Percentiles rank a stretch among this genome's conserved stretches.
Conservation (phyloP, 108 stramenopile genomes). For the Cylindrotheca closterium region DNA sequence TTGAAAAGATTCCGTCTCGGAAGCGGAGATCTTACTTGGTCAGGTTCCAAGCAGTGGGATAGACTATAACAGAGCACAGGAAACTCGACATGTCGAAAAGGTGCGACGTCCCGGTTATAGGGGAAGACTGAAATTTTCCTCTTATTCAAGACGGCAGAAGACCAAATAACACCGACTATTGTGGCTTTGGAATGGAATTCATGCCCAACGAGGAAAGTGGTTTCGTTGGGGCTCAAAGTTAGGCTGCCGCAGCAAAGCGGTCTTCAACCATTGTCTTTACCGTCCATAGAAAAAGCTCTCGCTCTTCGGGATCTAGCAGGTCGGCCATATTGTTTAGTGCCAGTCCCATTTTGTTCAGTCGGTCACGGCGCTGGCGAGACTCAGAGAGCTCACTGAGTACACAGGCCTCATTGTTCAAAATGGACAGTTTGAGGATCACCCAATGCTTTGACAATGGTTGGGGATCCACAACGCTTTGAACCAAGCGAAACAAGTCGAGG, state of each 20-base stretch:
- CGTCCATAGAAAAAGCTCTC: conserved; percentile 20
- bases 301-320: conserved; percentile 15
- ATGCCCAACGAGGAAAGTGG: no score
- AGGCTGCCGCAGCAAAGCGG: conserved; percentile 19
- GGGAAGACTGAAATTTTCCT: no score
- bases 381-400: conserved; percentile 11
- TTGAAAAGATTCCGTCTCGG: no score
- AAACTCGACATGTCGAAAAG: no score
- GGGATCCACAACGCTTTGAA: conserved; percentile 6
- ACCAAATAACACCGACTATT: no score
- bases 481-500: conserved; percentile 9
- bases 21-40: no score
- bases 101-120: no score
- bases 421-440: conserved; percentile 16
- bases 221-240: no score
- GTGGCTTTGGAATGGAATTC: no score
- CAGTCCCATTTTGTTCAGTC: conserved; percentile 16
- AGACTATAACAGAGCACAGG: no score
- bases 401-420: conserved; percentile 25
- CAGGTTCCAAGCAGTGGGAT: no score
- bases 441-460: conserved; percentile 19
- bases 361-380: conserved; percentile 1
- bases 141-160: no score
- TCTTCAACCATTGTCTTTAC: conserved; percentile 16
- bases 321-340: conserved; percentile 11